Base-by-base conservation (phyloP, 2,329 filamentous ascomycete genomes). In the Chalara sp. region DNA sequence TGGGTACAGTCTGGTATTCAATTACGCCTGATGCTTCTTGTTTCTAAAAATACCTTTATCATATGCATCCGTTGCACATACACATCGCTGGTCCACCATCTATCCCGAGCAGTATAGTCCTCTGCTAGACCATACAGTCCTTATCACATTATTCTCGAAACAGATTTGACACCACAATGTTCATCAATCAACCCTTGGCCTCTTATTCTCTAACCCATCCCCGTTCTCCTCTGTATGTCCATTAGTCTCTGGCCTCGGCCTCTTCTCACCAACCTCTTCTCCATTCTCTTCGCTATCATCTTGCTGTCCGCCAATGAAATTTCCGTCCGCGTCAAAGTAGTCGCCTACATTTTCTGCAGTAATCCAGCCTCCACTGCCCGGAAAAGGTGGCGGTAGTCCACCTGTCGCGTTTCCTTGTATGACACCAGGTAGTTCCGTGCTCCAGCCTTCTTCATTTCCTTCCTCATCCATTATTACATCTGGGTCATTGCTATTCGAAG, bases 301-400 rank as follows among this genome's bases (percentile, higher is more conserved):
- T 6, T 47, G 56, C 6, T 55, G 61, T 33, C 53, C 63, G 0
- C 72, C 79, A 56, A 87, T 85, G 79, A 86, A 92, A 63, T 92
- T 90, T 3, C 89, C 89, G 6, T 90, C 78, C 55, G 79, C 83
- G 60, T 93, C 87, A 67, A 93, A 87, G 63, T 83, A 95, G 59
- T 95, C 80, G 56, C 86, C 76, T 65, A 95, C 84, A 61, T 96
- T 97, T 51, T 96, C 92, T 6, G 88, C 87, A 12, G 92, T 97
- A 63, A 97, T 90, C 87, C 87, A 92, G 0, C 87, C 87, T 0
- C 80, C 80, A 46, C 86, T 88, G 1, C 87, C 86, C 0, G 87
- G 85, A 67, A 87, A 79, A 0, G 83, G 79, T 1, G 81, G 81
- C n/a, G 82, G 82, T 29, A 85, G 63, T 2, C 74, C 76, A 0